Evolutionary conservation across 2,329 filamentous ascomycete species (phyloP).

Genomic region (Fusarium vanettenii): DNA sequence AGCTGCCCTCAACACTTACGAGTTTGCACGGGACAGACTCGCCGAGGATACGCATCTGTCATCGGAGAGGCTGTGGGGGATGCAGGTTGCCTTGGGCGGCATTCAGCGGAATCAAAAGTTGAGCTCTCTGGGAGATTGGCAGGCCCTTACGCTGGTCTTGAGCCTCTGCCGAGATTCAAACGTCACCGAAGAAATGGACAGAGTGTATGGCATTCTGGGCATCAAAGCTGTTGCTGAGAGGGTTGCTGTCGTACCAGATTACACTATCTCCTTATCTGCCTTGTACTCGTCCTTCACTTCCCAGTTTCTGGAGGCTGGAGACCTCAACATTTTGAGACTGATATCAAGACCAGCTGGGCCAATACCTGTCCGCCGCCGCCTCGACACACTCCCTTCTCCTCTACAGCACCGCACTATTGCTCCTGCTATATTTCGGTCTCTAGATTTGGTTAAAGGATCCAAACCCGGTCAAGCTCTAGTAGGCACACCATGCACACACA

Average conservation of each 20-base stretch:
- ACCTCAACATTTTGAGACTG: not conserved
- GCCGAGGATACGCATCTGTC: not conserved
- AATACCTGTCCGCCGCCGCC: not conserved
- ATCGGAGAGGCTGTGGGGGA: not conserved
- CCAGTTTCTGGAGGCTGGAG: not conserved
- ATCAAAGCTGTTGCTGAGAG: slow-evolving; percentile 2
- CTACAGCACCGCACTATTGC: not conserved
- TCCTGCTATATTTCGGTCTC: not conserved
- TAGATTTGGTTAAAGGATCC: not conserved
- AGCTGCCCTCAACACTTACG: not conserved
- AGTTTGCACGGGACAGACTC: not conserved
- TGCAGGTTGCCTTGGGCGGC: not conserved
- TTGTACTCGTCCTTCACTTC: not conserved
- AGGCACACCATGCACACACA: not conserved
- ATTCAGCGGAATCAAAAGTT: not conserved
- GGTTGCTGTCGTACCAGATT: not conserved
- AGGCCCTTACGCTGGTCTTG: not conserved
- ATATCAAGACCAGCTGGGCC: not conserved
- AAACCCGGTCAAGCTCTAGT: not conserved
- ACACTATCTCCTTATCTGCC: not conserved
- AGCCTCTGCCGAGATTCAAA: not conserved
- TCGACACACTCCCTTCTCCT: not conserved
- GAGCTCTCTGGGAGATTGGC: not conserved
- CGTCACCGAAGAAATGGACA: slow-evolving; percentile 4
- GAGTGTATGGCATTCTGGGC: slow-evolving; percentile 7